These are phyloP conservation scores for Talaromyces sp. DNA, from an alignment of 2,329 filamentous ascomycete species.

Conservation along the genomic window DNA sequence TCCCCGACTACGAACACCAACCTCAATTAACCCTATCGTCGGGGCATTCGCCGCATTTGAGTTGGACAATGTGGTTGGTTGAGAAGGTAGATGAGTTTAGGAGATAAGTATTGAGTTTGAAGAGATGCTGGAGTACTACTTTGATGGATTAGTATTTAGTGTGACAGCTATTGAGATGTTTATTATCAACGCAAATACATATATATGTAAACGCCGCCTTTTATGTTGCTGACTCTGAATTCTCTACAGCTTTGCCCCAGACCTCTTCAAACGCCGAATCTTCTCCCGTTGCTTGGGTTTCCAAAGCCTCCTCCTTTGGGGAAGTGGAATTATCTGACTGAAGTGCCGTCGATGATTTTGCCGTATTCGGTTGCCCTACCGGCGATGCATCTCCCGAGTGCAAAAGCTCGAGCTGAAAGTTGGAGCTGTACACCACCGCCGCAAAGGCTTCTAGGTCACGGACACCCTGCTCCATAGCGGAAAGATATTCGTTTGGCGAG, in stretches of 20 bases:
- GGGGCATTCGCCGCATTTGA: constrained; percentile 29
- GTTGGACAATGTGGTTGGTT: constrained; percentile 23
- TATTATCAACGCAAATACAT: neutral
- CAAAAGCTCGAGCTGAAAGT: constrained; percentile 34
- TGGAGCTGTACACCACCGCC: constrained; percentile 45
- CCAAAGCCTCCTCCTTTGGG: neutral
- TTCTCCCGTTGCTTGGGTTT: neutral
- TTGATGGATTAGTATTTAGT: neutral
- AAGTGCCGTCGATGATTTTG: constrained; percentile 8
- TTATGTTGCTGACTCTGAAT: neutral
- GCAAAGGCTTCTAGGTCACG: constrained; percentile 45
- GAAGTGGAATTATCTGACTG: constrained; percentile 13
- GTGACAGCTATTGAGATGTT: neutral
- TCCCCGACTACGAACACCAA: too few species aligned
- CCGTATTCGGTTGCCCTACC: constrained; percentile 9
- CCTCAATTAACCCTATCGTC: too few species aligned
- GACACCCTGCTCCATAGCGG: constrained; percentile 40
- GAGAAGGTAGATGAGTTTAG: neutral
- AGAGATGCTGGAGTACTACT: neutral
- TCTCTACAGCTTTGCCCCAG: constrained; percentile 31
- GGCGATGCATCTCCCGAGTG: constrained; percentile 14
- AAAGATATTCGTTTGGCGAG: constrained; percentile 41
- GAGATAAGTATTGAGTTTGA: too few species aligned
- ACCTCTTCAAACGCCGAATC: constrained; percentile 29
- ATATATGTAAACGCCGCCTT: neutral